Base-by-base conservation (phyloP, 1,139 yeast genomes). In the Yarrowia galli region DNA sequence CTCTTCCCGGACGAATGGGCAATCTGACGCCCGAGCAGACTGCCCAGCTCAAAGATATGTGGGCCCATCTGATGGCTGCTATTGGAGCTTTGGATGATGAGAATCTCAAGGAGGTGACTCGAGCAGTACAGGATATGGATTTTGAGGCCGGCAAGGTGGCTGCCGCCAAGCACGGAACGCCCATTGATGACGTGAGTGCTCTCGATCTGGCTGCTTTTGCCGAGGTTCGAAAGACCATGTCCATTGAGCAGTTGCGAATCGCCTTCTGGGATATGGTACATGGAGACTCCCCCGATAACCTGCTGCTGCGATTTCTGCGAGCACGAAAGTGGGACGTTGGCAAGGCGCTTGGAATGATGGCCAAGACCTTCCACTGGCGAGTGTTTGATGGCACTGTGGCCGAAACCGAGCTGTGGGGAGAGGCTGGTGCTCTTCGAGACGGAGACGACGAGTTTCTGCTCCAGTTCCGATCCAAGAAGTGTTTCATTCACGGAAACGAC, bases 301-400 rank as follows among this genome's bases (percentile, higher is more conserved):
- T 87, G 68, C 69, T 89, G 48, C 79, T 90, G 70, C 82, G 96
- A 72, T 90, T 87, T 74, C 76, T 88, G 36, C 81, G 92, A 69
- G 96, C 96, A 18, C 83, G 95, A 75, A 89, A 89, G 75, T 88
- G 90, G 87, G 85, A 89, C 72, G 82, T 85, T 18, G 86, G 84
- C 71, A 84, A 85, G 71, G 81, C 91, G 0, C 73, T 89, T 48
- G 81, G 81, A 16, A 89, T 90, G 96, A 75, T 88, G 67, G 84
- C 88, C 12, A 79, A 83, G 66, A 86, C 92, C 25, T 77, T 91
- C 72, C 82, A 84, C 71, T 92, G 97, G 96, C 85, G 96, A 74
- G 70, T 78, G n/a, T 80, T 82, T 43, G 87, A 83, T 68, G 81
- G 82, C 69, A 81, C 84, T 7, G 89, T 88, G 53, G 91, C 89